phyloP scores from a whole-genome alignment of 257 asterid genomes.

The Lycium barbarum region DNA sequence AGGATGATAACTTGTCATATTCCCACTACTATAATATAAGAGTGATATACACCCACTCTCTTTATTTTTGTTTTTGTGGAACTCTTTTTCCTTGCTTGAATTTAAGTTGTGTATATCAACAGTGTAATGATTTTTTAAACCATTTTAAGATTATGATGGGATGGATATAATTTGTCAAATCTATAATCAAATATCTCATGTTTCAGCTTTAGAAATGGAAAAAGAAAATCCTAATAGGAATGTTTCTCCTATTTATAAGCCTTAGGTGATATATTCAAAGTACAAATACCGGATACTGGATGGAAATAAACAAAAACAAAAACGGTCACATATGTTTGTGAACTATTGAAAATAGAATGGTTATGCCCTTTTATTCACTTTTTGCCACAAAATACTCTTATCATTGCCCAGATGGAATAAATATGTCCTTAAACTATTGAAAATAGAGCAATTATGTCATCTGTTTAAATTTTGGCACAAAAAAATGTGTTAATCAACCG shows the following conservation, averaged over 20 bases:
- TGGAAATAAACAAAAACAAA: background rate
- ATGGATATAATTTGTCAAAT: too few species aligned
- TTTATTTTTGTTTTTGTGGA: too few species aligned
- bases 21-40: conserved; percentile 42
- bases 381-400: background rate
- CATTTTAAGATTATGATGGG: too few species aligned
- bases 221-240: background rate
- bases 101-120: background rate
- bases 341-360: background rate
- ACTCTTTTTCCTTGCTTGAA: too few species aligned
- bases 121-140: background rate
- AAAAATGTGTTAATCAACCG: background rate
- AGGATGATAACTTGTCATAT: conserved; percentile 41
- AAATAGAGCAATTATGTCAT: background rate
- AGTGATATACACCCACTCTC: background rate
- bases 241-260: too few species aligned
- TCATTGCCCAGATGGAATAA: background rate
- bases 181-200: background rate
- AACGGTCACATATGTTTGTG: background rate
- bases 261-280: too few species aligned
- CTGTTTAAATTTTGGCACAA: background rate
- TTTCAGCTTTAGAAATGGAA: background rate
- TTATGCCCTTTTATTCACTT: background rate
- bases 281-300: too few species aligned
- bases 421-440: background rate